A percentile compares a stretch with the other conserved stretches of the same genome.
phyloP scores from a whole-genome alignment of 1,139 yeast genomes.

The Schwanniomyces etchellsii region DNA sequence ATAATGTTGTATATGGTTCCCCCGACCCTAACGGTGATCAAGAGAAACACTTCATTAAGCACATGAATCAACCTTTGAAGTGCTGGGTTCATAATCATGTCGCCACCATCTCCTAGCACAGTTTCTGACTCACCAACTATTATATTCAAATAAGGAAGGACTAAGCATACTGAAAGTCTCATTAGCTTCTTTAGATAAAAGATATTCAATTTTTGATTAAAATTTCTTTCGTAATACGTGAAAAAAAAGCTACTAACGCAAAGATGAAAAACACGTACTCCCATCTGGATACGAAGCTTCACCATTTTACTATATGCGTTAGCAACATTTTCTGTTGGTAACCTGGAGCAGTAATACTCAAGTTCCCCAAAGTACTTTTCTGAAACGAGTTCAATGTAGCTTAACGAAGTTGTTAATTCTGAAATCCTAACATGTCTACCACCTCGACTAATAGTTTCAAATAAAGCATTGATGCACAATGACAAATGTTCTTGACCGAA shows the following conservation, averaged over 20 bases:
- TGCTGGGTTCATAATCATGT: slow-evolving; percentile 20
- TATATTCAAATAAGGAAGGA: slow-evolving; percentile 18
- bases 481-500: no score
- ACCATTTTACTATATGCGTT: no score
- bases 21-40: slow-evolving; percentile 19
- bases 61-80: slow-evolving; percentile 21
- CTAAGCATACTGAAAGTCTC: slow-evolving; percentile 15
- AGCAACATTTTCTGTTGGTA: no score
- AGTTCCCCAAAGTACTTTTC: background rate
- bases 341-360: background rate
- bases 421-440: no score
- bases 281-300: slow-evolving; percentile 7
- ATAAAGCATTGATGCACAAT: no score
- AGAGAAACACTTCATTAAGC: slow-evolving; percentile 17
- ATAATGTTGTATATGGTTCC: slow-evolving; percentile 12
- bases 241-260: slow-evolving; percentile 29
- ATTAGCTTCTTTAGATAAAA: slow-evolving; percentile 26
- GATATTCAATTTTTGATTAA: slow-evolving; percentile 16
- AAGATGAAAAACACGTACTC: slow-evolving; percentile 20
- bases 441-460: no score
- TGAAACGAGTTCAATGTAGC: background rate
- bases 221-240: slow-evolving; percentile 23
- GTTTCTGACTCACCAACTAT: slow-evolving; percentile 8
- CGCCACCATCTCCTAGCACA: slow-evolving; percentile 20
- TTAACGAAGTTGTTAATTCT: background rate